Base-by-base conservation (phyloP, 306 rosid genomes). In the Quercus ilex region DNA sequence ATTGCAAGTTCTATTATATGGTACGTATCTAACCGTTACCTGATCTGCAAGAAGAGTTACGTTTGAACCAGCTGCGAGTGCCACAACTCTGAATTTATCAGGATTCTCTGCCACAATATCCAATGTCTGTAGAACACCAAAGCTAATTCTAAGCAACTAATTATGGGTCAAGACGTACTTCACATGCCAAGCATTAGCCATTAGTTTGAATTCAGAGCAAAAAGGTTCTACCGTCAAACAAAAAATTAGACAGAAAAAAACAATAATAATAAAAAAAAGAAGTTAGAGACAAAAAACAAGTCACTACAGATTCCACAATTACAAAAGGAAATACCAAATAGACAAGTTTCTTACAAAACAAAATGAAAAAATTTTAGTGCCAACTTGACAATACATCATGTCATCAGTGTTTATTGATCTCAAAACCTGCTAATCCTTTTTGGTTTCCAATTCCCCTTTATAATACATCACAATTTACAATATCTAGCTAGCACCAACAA, bases 31-130 rank as follows among this genome's bases (percentile, higher is more conserved):
- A 57, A 73, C 26, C 33, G 31, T 79, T 87, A 93, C 99, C 99
- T 95, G 99, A 84, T 95, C 99, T 21, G 88, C 97, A 74, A 95
- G 98, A 80, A 95, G 98, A 76, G 96, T 88, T n/a, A 95, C 69
- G 18, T 95, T 95, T 43, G 99, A 95, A 78, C 99, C 99, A 77
- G 99, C 98, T 62, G 99, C 99, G 59, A 95, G 91, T 1, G 97
- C 99, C 60, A 91, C 99, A 68, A 95, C 86, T 85, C 77, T 91
- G 83, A 95, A 93, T 74, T 93, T 93, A 52, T 95, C 97, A 1
- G 96, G 99, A 80, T 95, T 91, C 90, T 95, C 99, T 17, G 94
- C 98, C 77, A 95, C 98, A n/a, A 95, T 95, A 81, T 95, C 99
- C 79, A 95, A 84, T 35, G 99, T 95, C 99, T 95, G 88, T 83